Conservation (phyloP, 306 rosid species). For the Carpinus fangiana region DNA sequence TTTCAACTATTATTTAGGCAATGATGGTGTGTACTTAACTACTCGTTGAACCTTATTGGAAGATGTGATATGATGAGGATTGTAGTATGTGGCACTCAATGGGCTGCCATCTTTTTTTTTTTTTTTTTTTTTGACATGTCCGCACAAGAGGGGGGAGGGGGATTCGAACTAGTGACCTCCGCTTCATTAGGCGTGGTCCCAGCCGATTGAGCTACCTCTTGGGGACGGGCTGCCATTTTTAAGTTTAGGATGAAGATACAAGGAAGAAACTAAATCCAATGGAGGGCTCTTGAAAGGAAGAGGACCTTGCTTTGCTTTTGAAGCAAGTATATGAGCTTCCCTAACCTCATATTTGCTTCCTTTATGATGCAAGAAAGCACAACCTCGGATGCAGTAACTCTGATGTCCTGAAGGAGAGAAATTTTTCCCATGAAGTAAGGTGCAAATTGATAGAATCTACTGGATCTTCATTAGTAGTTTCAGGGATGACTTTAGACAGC, state of each 20-base stretch:
- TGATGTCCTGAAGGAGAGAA: constrained; percentile 1
- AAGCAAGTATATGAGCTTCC: neutral
- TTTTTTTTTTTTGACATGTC: too few species aligned
- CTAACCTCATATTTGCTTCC: neutral
- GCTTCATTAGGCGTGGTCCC: too few species aligned
- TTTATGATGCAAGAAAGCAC: neutral
- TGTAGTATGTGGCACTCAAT: neutral
- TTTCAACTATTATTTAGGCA: neutral
- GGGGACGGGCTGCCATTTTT: too few species aligned
- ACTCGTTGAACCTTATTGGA: neutral
- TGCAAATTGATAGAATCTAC: too few species aligned
- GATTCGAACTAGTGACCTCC: too few species aligned
- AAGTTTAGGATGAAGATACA: neutral
- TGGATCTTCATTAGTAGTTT: too few species aligned
- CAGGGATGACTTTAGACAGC: too few species aligned
- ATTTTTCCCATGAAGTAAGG: neutral
- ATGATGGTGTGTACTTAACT: neutral
- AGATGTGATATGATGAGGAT: neutral
- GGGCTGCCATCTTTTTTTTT: neutral
- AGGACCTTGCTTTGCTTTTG: neutral
- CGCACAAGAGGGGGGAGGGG: too few species aligned
- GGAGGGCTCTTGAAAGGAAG: too few species aligned
- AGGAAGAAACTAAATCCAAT: neutral
- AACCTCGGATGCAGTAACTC: neutral
- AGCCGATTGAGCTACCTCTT: too few species aligned